These are phyloP conservation scores for Pichia terricola DNA, from an alignment of 1,139 yeast species.

Conservation along the genomic window DNA sequence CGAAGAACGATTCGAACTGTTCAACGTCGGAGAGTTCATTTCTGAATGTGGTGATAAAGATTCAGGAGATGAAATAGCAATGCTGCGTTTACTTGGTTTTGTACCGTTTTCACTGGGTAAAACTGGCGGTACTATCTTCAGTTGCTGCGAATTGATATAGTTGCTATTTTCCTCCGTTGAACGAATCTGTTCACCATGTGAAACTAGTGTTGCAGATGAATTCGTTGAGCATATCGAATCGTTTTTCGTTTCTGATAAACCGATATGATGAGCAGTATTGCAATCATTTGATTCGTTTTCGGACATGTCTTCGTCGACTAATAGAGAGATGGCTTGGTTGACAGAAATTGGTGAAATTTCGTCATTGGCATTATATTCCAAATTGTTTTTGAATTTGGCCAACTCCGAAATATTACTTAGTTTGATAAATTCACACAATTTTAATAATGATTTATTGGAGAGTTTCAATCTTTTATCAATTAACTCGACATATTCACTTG, in stretches of 20 bases:
- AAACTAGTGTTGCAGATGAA: background rate
- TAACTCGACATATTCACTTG: constrained; percentile 60
- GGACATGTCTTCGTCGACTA: constrained; percentile 27
- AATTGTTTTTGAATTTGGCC: constrained; percentile 12
- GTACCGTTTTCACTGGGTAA: constrained; percentile 4
- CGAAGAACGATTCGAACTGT: background rate
- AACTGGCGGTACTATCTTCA: constrained; percentile 1
- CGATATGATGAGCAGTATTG: background rate
- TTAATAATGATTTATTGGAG: constrained; percentile 44
- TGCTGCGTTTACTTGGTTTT: background rate
- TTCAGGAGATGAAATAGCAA: constrained; percentile 16
- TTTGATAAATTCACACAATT: constrained; percentile 30
- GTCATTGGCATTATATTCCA: constrained; percentile 15
- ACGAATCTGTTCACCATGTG: background rate
- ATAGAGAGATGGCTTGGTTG: constrained; percentile 38
- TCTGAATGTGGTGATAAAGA: constrained; percentile 17
- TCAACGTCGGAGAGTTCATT: constrained; percentile 12
- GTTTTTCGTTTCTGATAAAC: background rate
- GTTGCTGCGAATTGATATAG: too few species aligned
- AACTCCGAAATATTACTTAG: constrained; percentile 19
- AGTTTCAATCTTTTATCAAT: constrained; percentile 59
- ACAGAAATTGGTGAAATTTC: constrained; percentile 32
- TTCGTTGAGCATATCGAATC: background rate
- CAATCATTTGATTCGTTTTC: background rate
- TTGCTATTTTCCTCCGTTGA: too few species aligned